Base-by-base conservation (phyloP, 78 protist genomes). In the Dictyostelium intermedium region DNA sequence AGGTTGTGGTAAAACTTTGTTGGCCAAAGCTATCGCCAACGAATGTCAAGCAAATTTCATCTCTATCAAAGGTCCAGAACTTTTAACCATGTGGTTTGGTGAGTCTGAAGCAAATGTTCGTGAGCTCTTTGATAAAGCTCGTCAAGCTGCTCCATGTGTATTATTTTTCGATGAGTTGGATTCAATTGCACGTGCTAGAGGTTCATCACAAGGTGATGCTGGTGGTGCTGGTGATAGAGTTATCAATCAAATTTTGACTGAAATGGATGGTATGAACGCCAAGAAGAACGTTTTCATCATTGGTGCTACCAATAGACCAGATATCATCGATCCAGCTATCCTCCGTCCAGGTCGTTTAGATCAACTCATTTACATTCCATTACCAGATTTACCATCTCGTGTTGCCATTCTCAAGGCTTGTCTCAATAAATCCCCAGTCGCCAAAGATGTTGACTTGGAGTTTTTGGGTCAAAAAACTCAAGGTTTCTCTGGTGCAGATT, bases 221-320 rank as follows among this genome's bases (percentile, higher is more conserved):
- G 99, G 99, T 70, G 99, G 99, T 74, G 99, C 99, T 8, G 98
- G 99, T 47, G 99, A 99, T 96, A 99, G 99, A 45, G 99, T 99
- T 32, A 98, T 99, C 98, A 99, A 99, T 97, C 99, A 99, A 96
- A 78, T 99, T 45, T 98, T 99, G 16, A 99, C 99, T 6, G 99
- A 99, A 96, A 99, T 99, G 99, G 99, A 99, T 81, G 99, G 99
- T 79, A 96, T 99, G 97, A 98, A 97, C 89, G 97, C 95, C 35
- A 99, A 99, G 98, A 99, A 99, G 99, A 98, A 96, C 87, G 99
- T 99, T 72, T 99, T 99, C 96, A 98, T 99, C 96, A 99, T 99
- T 91, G 99, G 99, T 39, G 99, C 99, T 23, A 99, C 99, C 63
- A 99, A 99, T 98, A 74, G 99, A 18, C 99, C 99, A 69, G 99